phyloP scores from a whole-genome alignment of 1,139 yeast species.

The Zygoascus meyerae region DNA sequence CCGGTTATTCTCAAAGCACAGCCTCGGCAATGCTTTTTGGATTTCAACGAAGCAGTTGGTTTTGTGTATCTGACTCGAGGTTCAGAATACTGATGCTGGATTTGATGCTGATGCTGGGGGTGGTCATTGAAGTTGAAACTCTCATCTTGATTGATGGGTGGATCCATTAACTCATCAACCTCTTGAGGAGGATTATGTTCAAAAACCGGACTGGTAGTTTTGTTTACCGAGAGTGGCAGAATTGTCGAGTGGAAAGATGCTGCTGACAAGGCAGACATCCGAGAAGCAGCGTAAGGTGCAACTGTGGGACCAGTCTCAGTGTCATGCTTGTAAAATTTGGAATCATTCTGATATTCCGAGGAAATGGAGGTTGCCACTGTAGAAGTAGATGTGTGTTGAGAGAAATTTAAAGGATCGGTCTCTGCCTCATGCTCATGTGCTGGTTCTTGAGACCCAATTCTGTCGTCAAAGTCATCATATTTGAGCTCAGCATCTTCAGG shows the following conservation, averaged over 20 bases:
- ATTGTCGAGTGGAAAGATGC: neutral
- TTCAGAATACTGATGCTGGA: neutral
- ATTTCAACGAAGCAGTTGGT: constrained; percentile 11
- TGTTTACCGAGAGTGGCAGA: neutral
- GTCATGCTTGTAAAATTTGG: neutral
- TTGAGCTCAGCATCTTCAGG: neutral
- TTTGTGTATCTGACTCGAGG: constrained; percentile 5
- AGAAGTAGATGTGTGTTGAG: constrained; percentile 15
- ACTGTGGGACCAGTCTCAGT: neutral
- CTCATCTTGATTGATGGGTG: neutral
- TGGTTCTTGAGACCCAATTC: neutral
- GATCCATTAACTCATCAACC: neutral
- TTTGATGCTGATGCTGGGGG: neutral
- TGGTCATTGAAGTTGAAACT: neutral
- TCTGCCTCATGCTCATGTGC: neutral
- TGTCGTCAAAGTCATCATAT: neutral
- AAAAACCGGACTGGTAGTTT: neutral
- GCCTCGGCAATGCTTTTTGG: constrained; percentile 33
- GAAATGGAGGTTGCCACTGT: constrained; percentile 10
- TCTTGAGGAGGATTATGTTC: neutral
- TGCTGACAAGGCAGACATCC: neutral
- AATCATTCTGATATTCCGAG: constrained; percentile 7
- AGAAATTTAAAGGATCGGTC: neutral
- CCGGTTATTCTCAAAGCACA: constrained; percentile 49
- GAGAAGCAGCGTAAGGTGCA: neutral